These are phyloP conservation scores for Blastocystis hominis DNA, from an alignment of 352 stramenopile genomes.

Conservation along the genomic window DNA sequence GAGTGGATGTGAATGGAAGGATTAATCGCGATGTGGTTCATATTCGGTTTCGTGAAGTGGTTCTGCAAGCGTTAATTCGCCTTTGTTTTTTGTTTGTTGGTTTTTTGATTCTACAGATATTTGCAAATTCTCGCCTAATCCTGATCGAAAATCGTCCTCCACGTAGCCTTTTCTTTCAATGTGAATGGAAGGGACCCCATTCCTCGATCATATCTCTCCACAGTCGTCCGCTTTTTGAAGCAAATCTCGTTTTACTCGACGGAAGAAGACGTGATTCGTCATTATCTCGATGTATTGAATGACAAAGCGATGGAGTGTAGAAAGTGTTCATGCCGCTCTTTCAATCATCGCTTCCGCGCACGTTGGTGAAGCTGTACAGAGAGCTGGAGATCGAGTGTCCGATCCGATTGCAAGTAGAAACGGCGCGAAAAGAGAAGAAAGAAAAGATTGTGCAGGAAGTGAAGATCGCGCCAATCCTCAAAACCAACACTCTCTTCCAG, in stretches of 20 bases:
- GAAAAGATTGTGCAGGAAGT: not conserved
- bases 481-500: not conserved
- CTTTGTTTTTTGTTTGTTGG: not conserved
- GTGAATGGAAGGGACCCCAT: not conserved
- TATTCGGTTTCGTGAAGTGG: not conserved
- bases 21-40: not conserved
- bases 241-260: constrained; percentile 2
- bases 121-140: not conserved
- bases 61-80: constrained; percentile 18
- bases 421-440: not conserved
- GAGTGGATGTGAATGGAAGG: not conserved
- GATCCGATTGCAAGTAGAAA: not conserved
- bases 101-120: not conserved
- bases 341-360: not conserved
- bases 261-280: not conserved
- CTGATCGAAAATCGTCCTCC: not conserved
- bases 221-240: not conserved
- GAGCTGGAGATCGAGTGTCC: constrained; percentile 37
- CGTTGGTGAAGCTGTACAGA: not conserved
- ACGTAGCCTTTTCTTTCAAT: not conserved
- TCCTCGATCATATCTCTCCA: not conserved
- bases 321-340: constrained; percentile 14
- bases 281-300: not conserved
- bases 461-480: not conserved
- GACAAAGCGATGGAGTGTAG: not conserved